Conservation (phyloP, 371 early-diverging fungal genomes). For the Blyttiomyces sp. region DNA sequence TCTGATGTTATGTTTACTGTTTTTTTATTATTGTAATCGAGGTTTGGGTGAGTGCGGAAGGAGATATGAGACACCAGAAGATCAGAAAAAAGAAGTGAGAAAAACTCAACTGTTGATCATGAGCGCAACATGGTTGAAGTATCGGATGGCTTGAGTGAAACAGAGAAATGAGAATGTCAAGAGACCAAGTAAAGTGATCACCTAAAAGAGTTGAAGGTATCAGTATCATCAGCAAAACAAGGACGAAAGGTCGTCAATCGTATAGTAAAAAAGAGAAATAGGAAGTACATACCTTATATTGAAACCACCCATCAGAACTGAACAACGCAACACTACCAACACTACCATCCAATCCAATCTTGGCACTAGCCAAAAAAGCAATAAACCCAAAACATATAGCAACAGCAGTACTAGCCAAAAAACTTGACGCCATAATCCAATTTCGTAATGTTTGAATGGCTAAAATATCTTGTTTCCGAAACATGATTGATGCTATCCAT, state of each 20-base stretch:
- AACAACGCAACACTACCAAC: neutral
- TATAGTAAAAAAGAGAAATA: neutral
- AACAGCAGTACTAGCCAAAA: conserved; percentile 34
- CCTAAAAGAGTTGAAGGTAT: neutral
- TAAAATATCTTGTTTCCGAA: conserved; percentile 30
- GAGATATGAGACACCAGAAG: neutral
- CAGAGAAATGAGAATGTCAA: conserved; percentile 17
- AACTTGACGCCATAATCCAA: conserved; percentile 34
- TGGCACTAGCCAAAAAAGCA: conserved; percentile 19
- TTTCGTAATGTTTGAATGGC: conserved; percentile 42
- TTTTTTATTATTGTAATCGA: neutral
- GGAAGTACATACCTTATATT: neutral
- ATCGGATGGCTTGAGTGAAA: conserved; percentile 24
- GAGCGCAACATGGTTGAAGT: conserved; percentile 23
- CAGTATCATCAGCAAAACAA: too few relatives aligned
- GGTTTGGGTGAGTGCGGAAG: neutral
- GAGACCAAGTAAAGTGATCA: neutral
- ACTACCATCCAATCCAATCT: neutral
- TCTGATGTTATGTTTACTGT: neutral
- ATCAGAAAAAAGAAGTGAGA: neutral
- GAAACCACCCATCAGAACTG: neutral
- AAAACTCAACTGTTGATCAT: conserved; percentile 5
- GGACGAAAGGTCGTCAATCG: too few relatives aligned
- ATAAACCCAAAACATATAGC: conserved; percentile 25
- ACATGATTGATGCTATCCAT: conserved; percentile 33